Evolutionary conservation across 2,329 filamentous ascomycete genomes (phyloP).

Genomic region (Mycocentrospora acerina): DNA sequence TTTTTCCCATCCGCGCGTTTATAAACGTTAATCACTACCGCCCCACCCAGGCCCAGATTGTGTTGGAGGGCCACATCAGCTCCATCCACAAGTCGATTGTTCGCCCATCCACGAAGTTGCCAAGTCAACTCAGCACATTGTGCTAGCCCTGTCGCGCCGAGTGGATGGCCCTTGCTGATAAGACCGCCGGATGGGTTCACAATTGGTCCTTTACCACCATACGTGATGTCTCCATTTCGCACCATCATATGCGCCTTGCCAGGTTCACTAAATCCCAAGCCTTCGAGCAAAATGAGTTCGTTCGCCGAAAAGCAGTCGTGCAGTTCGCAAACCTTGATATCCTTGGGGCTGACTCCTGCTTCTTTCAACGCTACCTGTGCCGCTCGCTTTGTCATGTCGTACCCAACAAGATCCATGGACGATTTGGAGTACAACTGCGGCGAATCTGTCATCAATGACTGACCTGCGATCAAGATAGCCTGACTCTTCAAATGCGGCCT

Average conservation of each 20-base stretch:
- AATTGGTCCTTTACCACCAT: slow-evolving; percentile 71
- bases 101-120: slow-evolving; percentile 94
- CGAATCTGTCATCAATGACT: slow-evolving; percentile 79
- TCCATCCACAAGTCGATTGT: slow-evolving; percentile 71
- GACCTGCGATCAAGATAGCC: slow-evolving; percentile 83
- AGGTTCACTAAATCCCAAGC: slow-evolving; percentile 71
- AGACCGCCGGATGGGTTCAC: slow-evolving; percentile 92
- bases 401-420: slow-evolving; percentile 86
- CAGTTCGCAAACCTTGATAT: slow-evolving; percentile 83
- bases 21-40: slow-evolving; percentile 87
- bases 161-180: slow-evolving; percentile 91
- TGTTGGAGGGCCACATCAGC: slow-evolving; percentile 81
- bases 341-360: slow-evolving; percentile 64
- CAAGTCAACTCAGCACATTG: slow-evolving; percentile 94
- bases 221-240: slow-evolving; percentile 82
- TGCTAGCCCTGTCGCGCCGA: slow-evolving; percentile 87
- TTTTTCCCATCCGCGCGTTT: slow-evolving; percentile 74
- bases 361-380: slow-evolving; percentile 69
- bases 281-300: slow-evolving; percentile 85
- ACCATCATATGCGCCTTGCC: slow-evolving; percentile 93
- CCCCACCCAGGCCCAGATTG: slow-evolving; percentile 87
- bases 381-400: slow-evolving; percentile 77
- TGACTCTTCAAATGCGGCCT: slow-evolving; percentile 77
- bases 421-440: slow-evolving; percentile 75
- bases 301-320: slow-evolving; percentile 98